Evolutionary conservation across 345 rosid species (phyloP), one percentile per base, ranked within the genome.

Genomic region (Rhodamnia rubescens): DNA sequence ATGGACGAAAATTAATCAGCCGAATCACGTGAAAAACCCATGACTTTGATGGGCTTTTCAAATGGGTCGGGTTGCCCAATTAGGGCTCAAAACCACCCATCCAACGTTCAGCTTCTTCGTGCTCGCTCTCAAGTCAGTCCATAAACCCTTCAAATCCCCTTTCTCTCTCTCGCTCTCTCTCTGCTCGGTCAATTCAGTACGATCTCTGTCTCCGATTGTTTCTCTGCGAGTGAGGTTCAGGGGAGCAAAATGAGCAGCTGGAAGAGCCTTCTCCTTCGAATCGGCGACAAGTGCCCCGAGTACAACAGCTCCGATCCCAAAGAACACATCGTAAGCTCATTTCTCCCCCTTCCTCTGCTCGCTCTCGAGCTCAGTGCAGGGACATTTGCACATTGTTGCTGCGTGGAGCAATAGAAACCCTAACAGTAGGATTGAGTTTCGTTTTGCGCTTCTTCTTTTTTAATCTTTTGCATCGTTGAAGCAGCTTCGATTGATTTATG

Each of bases 231-330:
- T 2, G 74, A 84, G 52, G 53, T 57, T 11, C n/a, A 74, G 53
- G 7, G 83, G 52, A 52, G 69, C 12, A 15, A 50, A 32, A 95
- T 93, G 98, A 93, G 93, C 88, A 93, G 95, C 89, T 95, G 99
- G 98, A 90, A 91, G 92, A 92, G 87, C 85, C 94, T 96, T 85
- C 95, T 97, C 85, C 96, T 95, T 40, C 96, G 98, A 88, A 93
- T 96, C 86, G 98, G 99, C 74, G 99, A 97, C 89, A 95, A 93
- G 84, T 92, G 93, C 83, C 90, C 97, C 27, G 99, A 97, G 85
- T 97, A 95, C 88, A 87, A 90, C 85, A 91, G 90, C 88, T 87
- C 94, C 89, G 99, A 96, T 90, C 89, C 89, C 89, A 96, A 95
- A 91, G 98, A 93, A 50, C 98, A 94, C 91, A 91, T 94, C 85